These are phyloP conservation scores for Phytophthora niederhauseri DNA, from an alignment of 352 stramenopile genomes.

Conservation along the genomic window DNA sequence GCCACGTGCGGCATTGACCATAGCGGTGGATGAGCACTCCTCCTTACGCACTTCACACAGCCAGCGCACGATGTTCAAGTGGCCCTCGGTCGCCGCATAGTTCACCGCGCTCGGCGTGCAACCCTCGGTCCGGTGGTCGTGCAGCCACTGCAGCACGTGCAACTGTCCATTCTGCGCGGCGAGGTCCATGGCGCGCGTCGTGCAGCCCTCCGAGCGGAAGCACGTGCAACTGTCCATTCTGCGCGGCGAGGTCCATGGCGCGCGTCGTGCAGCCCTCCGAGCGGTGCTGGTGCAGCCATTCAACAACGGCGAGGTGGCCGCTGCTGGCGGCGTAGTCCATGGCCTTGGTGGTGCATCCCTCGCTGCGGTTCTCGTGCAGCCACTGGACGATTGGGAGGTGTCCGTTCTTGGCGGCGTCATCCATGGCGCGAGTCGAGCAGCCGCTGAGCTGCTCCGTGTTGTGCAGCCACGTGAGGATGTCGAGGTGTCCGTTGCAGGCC, in stretches of 20 bases:
- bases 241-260: slow-evolving; percentile 70
- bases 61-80: slow-evolving; percentile 66
- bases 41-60: slow-evolving; percentile 54
- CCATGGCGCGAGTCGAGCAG: slow-evolving; percentile 62
- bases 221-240: slow-evolving; percentile 63
- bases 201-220: slow-evolving; percentile 66
- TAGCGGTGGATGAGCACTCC: slow-evolving; percentile 55
- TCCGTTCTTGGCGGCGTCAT: slow-evolving; percentile 64
- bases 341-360: slow-evolving; percentile 67
- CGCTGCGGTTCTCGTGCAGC: slow-evolving; percentile 57
- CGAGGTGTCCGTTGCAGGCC: slow-evolving; percentile 64
- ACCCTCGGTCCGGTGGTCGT: slow-evolving; percentile 65
- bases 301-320: slow-evolving; percentile 58
- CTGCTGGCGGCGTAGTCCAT: slow-evolving; percentile 69
- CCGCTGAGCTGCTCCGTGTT: slow-evolving; percentile 49
- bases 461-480: slow-evolving; percentile 70
- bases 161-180: slow-evolving; percentile 66
- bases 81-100: slow-evolving; percentile 57
- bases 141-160: slow-evolving; percentile 71
- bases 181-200: slow-evolving; percentile 67
- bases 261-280: slow-evolving; percentile 54
- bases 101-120: slow-evolving; percentile 73
- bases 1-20: slow-evolving; percentile 63
- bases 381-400: slow-evolving; percentile 60
- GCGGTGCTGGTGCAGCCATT: slow-evolving; percentile 61